phyloP scores from a whole-genome alignment of 768 basidiomycete species.

The Tulasnella sp. region DNA sequence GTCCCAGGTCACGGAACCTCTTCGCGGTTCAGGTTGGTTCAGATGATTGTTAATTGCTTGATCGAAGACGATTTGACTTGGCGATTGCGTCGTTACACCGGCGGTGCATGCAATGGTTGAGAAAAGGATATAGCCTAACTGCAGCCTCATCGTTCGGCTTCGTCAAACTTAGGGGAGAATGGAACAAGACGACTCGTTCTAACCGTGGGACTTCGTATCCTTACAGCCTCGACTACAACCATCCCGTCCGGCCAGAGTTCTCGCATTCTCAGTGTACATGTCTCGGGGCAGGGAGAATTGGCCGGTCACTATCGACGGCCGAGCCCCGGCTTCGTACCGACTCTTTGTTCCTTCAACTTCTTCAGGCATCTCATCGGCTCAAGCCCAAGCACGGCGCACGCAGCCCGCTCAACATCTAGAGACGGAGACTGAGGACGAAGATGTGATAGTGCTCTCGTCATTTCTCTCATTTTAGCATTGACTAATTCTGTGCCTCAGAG shows the following conservation, averaged over 20 bases:
- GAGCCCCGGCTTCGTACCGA: not conserved
- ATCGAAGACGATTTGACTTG: not conserved
- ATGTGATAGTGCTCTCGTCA: not conserved
- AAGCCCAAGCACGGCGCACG: not conserved
- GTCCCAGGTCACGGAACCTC: conserved; percentile 36
- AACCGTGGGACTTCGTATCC: not conserved
- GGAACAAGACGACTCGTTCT: not conserved
- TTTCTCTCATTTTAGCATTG: not conserved
- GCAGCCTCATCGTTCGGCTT: not conserved
- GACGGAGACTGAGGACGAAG: conserved; percentile 11
- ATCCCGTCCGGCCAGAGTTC: not conserved
- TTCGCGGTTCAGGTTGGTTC: not conserved
- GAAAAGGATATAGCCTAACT: not conserved
- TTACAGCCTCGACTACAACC: not conserved
- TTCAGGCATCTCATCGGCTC: not conserved
- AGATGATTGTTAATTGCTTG: not conserved
- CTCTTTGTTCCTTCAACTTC: not conserved
- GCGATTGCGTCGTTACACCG: not conserved
- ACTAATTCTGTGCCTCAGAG: not conserved
- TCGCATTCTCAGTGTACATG: not conserved
- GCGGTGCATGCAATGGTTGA: not conserved
- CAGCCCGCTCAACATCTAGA: not conserved
- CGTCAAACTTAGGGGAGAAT: not conserved
- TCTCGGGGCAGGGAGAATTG: not conserved
- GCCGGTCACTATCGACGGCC: not conserved